Conservation (phyloP, 768 basidiomycete genomes). For the Cubamyces sp. region DNA sequence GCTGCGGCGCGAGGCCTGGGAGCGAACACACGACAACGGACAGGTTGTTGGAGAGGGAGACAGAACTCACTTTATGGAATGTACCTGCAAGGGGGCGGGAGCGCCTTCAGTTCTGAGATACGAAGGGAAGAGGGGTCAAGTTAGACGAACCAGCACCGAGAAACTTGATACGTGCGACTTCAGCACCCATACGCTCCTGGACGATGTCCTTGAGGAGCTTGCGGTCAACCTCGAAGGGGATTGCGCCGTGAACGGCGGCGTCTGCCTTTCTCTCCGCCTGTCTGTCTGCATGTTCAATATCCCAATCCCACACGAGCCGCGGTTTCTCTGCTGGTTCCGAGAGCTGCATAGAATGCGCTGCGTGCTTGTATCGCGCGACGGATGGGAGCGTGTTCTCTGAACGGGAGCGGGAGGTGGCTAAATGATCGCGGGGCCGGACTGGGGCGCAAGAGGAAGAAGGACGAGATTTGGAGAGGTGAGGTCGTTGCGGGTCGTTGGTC, state of each 20-base stretch:
- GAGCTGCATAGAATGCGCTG: neutral
- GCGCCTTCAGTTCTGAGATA: slow-evolving; percentile 14
- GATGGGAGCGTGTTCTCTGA: slow-evolving; percentile 5
- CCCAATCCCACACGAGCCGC: slow-evolving; percentile 69
- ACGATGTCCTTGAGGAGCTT: slow-evolving; percentile 77
- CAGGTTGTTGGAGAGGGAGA: slow-evolving; percentile 12
- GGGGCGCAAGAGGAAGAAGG: slow-evolving; percentile 2
- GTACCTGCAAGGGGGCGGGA: slow-evolving; percentile 54
- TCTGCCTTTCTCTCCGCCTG: slow-evolving; percentile 66
- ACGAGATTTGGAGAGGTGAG: neutral
- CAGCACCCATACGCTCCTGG: slow-evolving; percentile 64
- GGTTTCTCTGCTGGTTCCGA: slow-evolving; percentile 11
- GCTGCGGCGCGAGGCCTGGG: neutral
- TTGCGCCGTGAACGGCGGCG: slow-evolving; percentile 59
- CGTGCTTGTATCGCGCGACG: neutral
- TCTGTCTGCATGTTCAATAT: slow-evolving; percentile 71
- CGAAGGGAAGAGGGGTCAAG: neutral
- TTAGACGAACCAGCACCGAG: slow-evolving; percentile 67
- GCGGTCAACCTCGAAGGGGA: slow-evolving; percentile 78
- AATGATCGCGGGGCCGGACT: slow-evolving; percentile 6
- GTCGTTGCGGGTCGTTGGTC: neutral
- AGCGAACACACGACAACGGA: slow-evolving; percentile 6
- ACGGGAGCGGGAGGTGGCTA: slow-evolving; percentile 3
- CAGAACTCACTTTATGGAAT: slow-evolving; percentile 73
- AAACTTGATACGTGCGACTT: slow-evolving; percentile 73